Percentiles rank a stretch among this genome's conserved stretches.
phyloP scores from a whole-genome alignment of 495 filamentous ascomycete genomes.

The Daldinia concentrica region DNA sequence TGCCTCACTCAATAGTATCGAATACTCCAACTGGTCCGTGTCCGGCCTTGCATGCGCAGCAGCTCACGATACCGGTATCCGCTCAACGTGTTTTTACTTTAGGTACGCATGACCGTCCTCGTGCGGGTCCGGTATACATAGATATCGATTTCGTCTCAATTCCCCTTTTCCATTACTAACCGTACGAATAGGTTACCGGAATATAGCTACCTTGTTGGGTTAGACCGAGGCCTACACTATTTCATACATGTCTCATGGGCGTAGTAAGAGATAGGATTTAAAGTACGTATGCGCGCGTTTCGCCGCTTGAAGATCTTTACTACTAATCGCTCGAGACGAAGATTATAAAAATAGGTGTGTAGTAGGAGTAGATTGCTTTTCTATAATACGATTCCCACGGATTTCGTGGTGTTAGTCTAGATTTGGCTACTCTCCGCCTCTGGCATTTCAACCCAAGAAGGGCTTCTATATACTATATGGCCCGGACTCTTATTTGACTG shows the following conservation, averaged over 20 bases:
- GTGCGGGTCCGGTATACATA: not conserved
- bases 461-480: not conserved
- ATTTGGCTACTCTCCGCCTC: not conserved
- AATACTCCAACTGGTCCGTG: not conserved
- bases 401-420: not conserved
- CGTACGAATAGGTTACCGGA: not conserved
- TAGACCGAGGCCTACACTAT: not conserved
- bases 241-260: not conserved
- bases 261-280: not conserved
- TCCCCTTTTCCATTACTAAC: not conserved
- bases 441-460: not conserved
- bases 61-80: not conserved
- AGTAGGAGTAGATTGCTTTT: too few relatives aligned
- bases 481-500: slow-evolving; percentile 11
- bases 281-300: too few relatives aligned
- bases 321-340: too few relatives aligned
- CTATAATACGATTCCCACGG: too few relatives aligned
- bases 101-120: not conserved
- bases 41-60: not conserved
- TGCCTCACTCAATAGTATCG: not conserved
- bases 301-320: too few relatives aligned
- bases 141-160: not conserved
- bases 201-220: not conserved
- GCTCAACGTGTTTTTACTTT: not conserved
- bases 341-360: too few relatives aligned